These are phyloP conservation scores for Russula sp. DNA, from an alignment of 768 basidiomycete genomes.

Conservation along the genomic window DNA sequence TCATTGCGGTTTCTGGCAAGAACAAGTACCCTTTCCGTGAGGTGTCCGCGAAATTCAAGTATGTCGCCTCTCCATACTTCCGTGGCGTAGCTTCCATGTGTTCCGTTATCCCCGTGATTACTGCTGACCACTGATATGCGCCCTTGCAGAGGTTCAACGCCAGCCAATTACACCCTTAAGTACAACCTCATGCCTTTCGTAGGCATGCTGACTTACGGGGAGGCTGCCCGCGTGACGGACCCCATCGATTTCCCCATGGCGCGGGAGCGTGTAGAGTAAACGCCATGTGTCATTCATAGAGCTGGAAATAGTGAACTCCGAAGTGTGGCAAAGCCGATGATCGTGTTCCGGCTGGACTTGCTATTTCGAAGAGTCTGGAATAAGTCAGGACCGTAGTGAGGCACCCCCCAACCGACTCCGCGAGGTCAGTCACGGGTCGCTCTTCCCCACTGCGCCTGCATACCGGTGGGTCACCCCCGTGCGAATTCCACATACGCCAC, in stretches of 20 bases:
- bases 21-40: slow-evolving; percentile 87
- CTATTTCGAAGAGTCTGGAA: neutral
- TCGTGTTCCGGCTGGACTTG: neutral
- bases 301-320: neutral
- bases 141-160: slow-evolving; percentile 49
- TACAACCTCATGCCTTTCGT: slow-evolving; percentile 93
- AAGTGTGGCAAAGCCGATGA: neutral
- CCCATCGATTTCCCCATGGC: slow-evolving; percentile 33
- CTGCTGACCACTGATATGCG: slow-evolving; percentile 20
- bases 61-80: slow-evolving; percentile 31
- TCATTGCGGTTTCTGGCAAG: slow-evolving; percentile 55
- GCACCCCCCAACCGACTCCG: neutral
- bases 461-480: too few relatives aligned
- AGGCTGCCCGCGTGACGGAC: slow-evolving; percentile 46
- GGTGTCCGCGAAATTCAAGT: slow-evolving; percentile 69
- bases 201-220: slow-evolving; percentile 71
- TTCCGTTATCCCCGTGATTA: slow-evolving; percentile 9
- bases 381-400: neutral
- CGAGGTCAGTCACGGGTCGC: neutral
- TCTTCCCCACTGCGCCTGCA: neutral
- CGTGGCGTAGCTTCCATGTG: neutral
- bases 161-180: slow-evolving; percentile 67
- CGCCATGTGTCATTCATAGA: neutral
- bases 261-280: slow-evolving; percentile 22
- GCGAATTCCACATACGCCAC: neutral